phyloP scores from a whole-genome alignment of 1,284 basidiomycete species.

The Uromyces viciae-fabae region DNA sequence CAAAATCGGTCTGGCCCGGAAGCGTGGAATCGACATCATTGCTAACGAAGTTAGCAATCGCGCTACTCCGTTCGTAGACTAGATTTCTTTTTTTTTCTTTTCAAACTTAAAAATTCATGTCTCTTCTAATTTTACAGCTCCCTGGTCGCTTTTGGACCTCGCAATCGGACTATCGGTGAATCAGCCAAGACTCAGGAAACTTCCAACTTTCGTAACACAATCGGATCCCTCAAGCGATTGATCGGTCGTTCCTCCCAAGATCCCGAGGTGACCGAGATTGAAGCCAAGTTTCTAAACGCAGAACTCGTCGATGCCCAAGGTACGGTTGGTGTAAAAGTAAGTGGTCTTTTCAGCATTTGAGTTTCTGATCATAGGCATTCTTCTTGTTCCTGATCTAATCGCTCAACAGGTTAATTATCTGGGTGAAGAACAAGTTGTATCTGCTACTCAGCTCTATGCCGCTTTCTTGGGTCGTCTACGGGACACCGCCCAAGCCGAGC shows the following conservation, averaged over 20 bases:
- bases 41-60: constrained; percentile 93
- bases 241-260: constrained; percentile 73
- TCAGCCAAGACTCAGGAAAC: constrained; percentile 91
- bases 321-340: constrained; percentile 74
- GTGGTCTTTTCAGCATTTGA: constrained; percentile 47
- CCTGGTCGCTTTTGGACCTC: constrained; percentile 82
- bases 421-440: constrained; percentile 71
- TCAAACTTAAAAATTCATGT: background rate
- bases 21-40: constrained; percentile 91
- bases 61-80: constrained; percentile 71
- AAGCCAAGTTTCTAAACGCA: constrained; percentile 84
- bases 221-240: constrained; percentile 82
- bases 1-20: constrained; percentile 85
- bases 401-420: constrained; percentile 71
- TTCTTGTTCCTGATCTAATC: constrained; percentile 19
- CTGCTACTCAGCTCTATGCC: constrained; percentile 77
- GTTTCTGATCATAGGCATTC: constrained; percentile 37
- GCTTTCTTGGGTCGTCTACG: constrained; percentile 82
- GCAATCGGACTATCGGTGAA: constrained; percentile 83
- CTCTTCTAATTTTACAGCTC: constrained; percentile 63
- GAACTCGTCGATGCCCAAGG: constrained; percentile 75
- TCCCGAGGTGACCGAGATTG: constrained; percentile 67
- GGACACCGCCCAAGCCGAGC: constrained; percentile 75
- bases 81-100: background rate
- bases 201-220: constrained; percentile 94